These are phyloP conservation scores for Rhynchospora pubera DNA, from an alignment of 176 grass and related monocot species.

Conservation along the genomic window DNA sequence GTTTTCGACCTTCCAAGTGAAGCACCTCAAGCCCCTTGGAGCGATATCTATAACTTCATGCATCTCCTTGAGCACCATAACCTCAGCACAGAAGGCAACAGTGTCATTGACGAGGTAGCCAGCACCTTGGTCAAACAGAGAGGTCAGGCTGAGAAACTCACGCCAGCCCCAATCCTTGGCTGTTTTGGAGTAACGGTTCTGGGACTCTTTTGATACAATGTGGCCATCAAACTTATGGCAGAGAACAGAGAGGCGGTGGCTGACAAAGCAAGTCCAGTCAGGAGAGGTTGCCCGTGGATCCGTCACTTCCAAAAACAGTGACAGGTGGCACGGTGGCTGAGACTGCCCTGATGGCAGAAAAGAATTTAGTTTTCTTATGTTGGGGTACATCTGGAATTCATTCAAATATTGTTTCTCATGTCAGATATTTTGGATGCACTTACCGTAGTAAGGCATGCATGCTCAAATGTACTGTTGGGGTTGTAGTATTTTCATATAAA, in stretches of 20 bases:
- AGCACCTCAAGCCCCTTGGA: constrained; percentile 29
- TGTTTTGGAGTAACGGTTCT: constrained; percentile 94
- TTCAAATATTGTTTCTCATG: background rate
- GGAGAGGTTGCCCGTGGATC: constrained; percentile 56
- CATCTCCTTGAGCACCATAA: constrained; percentile 90
- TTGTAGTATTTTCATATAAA: background rate
- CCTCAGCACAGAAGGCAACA: constrained; percentile 77
- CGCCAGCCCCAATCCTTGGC: constrained; percentile 99
- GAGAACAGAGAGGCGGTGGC: constrained; percentile 81
- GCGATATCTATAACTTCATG: constrained; percentile 53
- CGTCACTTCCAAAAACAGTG: constrained; percentile 91
- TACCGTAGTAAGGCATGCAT: background rate
- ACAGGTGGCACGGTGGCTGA: constrained; percentile 92
- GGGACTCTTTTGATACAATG: constrained; percentile 89
- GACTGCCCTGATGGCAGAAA: constrained; percentile 72
- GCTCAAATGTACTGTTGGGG: background rate
- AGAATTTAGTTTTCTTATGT: background rate
- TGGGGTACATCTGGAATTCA: background rate
- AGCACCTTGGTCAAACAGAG: constrained; percentile 89
- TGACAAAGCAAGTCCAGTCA: constrained; percentile 98
- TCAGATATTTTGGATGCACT: constrained; percentile 7
- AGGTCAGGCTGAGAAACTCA: constrained; percentile 89
- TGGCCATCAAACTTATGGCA: constrained; percentile 89
- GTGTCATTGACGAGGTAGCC: constrained; percentile 89
- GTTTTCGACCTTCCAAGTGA: constrained; percentile 98